Conservation (phyloP, 1,139 yeast species). For the Yamadazyma membranifaciens region DNA sequence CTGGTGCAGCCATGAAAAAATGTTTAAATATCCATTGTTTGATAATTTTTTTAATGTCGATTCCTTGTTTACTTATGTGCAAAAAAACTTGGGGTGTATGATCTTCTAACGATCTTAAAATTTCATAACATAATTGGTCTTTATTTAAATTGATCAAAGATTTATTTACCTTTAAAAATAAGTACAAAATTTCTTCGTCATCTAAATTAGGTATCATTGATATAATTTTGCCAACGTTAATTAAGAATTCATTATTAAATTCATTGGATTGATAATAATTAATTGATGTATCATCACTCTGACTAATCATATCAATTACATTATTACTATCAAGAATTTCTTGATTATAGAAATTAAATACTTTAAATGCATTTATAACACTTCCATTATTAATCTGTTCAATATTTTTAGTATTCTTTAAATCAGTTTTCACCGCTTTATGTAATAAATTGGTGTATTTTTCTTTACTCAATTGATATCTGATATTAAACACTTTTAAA, state of each 20-base stretch:
- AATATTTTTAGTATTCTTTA: conserved; percentile 19
- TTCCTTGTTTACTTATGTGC: conserved; percentile 41
- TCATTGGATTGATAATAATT: conserved; percentile 6
- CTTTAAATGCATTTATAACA: conserved; percentile 28
- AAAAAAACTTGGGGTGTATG: conserved; percentile 23
- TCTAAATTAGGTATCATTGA: conserved; percentile 21
- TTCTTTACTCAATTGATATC: conserved; percentile 30
- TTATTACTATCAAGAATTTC: conserved; percentile 19
- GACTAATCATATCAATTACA: conserved; percentile 11
- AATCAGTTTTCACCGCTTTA: conserved; percentile 22
- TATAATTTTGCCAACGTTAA: conserved; percentile 22
- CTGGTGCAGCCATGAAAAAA: conserved; percentile 22
- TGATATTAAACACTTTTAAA: conserved; percentile 32
- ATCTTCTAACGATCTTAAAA: conserved; percentile 39
- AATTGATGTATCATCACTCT: conserved; percentile 11
- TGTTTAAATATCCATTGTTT: conserved; percentile 21
- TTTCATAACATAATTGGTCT: conserved; percentile 40
- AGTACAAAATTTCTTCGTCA: conserved; percentile 30
- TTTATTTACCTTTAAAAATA: conserved; percentile 36
- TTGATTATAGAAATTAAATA: conserved; percentile 33
- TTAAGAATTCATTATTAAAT: conserved; percentile 19
- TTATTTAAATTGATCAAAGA: conserved; percentile 25
- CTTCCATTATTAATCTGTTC: conserved; percentile 10
- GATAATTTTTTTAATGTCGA: conserved; percentile 27
- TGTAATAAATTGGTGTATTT: conserved; percentile 30